Conservation (phyloP, 305 asterid species). For the Fraxinus latifolia region DNA sequence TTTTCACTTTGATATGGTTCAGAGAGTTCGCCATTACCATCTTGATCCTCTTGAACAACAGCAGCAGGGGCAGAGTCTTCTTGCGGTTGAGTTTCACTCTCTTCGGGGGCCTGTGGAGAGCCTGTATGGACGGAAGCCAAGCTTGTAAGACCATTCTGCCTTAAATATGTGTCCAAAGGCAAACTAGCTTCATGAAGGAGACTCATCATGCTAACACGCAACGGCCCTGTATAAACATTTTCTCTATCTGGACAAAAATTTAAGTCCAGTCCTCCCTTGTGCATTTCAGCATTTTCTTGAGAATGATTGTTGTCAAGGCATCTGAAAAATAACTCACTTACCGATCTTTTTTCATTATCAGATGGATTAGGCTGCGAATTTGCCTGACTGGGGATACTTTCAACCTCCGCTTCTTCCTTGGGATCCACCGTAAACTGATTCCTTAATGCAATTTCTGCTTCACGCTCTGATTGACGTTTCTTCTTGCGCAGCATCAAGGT, state of each 20-base stretch:
- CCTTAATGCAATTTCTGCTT: conserved; percentile 73
- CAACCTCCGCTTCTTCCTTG: conserved; percentile 72
- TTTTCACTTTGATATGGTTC: conserved; percentile 47
- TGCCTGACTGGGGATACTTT: conserved; percentile 39
- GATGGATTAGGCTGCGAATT: conserved; percentile 28
- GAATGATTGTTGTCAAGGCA: conserved; percentile 35
- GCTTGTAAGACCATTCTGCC: conserved; percentile 86
- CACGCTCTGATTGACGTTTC: conserved; percentile 91
- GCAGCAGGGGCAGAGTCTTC: conserved; percentile 36
- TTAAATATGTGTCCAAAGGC: conserved; percentile 72
- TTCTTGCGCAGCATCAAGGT: conserved; percentile 95
- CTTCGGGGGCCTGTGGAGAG: conserved; percentile 38
- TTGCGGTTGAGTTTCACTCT: conserved; percentile 32
- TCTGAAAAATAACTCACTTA: conserved; percentile 32
- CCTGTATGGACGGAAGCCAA: conserved; percentile 52
- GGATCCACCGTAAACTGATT: conserved; percentile 42
- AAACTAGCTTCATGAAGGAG: conserved; percentile 80
- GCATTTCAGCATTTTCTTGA: conserved; percentile 42
- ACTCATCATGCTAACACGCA: conserved; percentile 64
- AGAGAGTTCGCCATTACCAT: conserved; percentile 42
- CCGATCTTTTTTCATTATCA: conserved; percentile 37
- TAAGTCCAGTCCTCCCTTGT: conserved; percentile 59
- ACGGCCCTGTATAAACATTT: conserved; percentile 22
- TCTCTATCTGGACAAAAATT: conserved; percentile 61
- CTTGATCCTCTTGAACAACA: conserved; percentile 46